Conservation (phyloP, 441 rosid species). For the Euphorbia corollata region DNA sequence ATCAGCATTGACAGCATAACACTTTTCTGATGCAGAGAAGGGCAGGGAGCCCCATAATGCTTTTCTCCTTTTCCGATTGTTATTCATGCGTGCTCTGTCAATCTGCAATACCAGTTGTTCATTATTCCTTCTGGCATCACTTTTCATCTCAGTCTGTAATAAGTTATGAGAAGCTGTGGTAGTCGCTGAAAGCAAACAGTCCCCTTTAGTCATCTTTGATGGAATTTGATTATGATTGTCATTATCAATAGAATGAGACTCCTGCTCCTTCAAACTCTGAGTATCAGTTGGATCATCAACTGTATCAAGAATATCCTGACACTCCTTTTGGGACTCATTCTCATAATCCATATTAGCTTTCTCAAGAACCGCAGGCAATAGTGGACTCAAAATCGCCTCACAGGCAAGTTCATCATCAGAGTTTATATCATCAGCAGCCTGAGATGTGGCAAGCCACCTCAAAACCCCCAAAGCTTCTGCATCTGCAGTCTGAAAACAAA, state of each 20-base stretch:
- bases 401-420: slow-evolving; percentile 92
- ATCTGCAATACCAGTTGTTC: slow-evolving; percentile 25
- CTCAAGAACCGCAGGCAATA: slow-evolving; percentile 72
- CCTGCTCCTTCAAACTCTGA: slow-evolving; percentile 39
- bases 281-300: slow-evolving; percentile 43
- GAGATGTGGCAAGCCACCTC: slow-evolving; percentile 91
- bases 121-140: slow-evolving; percentile 30
- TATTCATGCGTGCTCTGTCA: slow-evolving; percentile 23
- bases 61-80: slow-evolving; percentile 34
- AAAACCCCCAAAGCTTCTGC: slow-evolving; percentile 72
- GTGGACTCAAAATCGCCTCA: slow-evolving; percentile 75
- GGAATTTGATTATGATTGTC: slow-evolving; percentile 29
- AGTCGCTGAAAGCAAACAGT: slow-evolving; percentile 33
- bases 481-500: slow-evolving; percentile 46
- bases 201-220: slow-evolving; percentile 35
- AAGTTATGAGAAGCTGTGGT: slow-evolving; percentile 35
- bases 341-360: slow-evolving; percentile 71
- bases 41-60: slow-evolving; percentile 75
- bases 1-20: slow-evolving; percentile 22
- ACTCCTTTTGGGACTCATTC: slow-evolving; percentile 83
- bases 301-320: slow-evolving; percentile 97
- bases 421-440: slow-evolving; percentile 84
- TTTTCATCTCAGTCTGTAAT: slow-evolving; percentile 34
- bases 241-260: slow-evolving; percentile 25
- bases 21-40: slow-evolving; percentile 32